These are phyloP conservation scores for Penicillium pulvis DNA, from an alignment of 495 filamentous ascomycete genomes.

Conservation along the genomic window DNA sequence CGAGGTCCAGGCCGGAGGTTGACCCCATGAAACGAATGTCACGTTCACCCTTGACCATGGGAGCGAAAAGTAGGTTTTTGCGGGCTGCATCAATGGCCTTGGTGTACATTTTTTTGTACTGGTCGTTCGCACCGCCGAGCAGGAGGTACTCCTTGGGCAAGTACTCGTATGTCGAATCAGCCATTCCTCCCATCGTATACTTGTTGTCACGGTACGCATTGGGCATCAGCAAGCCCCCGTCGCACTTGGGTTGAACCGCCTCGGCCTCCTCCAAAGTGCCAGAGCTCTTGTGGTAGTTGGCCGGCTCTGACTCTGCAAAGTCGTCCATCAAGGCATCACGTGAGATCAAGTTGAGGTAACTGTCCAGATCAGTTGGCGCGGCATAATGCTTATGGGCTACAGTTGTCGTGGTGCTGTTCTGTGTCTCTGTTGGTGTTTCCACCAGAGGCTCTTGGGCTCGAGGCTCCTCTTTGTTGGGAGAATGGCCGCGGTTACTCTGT, in stretches of 20 bases:
- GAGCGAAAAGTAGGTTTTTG: slow-evolving; percentile 78
- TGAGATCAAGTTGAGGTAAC: slow-evolving; percentile 26
- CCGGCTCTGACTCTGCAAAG: slow-evolving; percentile 31
- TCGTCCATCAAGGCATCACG: slow-evolving; percentile 18
- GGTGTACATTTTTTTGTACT: slow-evolving; percentile 83
- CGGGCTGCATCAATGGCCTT: slow-evolving; percentile 68
- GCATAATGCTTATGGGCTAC: slow-evolving; percentile 20
- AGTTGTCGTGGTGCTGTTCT: slow-evolving; percentile 2
- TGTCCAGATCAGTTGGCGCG: slow-evolving; percentile 30
- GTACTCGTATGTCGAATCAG: slow-evolving; percentile 95
- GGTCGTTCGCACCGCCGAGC: slow-evolving; percentile 77
- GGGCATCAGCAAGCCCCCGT: slow-evolving; percentile 31
- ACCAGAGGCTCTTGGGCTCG: background rate
- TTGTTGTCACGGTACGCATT: slow-evolving; percentile 32
- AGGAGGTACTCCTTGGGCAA: slow-evolving; percentile 78
- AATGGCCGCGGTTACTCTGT: background rate
- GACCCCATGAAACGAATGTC: slow-evolving; percentile 76
- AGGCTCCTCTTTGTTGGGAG: background rate
- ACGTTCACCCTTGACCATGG: slow-evolving; percentile 73
- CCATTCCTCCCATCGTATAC: slow-evolving; percentile 78
- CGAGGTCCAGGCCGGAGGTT: slow-evolving; percentile 44
- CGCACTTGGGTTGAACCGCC: slow-evolving; percentile 25
- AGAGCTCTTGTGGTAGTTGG: slow-evolving; percentile 20
- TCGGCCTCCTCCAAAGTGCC: background rate
- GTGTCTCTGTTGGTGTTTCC: background rate